Base-by-base conservation (phyloP, 495 filamentous ascomycete genomes). In the Neurospora sp. region DNA sequence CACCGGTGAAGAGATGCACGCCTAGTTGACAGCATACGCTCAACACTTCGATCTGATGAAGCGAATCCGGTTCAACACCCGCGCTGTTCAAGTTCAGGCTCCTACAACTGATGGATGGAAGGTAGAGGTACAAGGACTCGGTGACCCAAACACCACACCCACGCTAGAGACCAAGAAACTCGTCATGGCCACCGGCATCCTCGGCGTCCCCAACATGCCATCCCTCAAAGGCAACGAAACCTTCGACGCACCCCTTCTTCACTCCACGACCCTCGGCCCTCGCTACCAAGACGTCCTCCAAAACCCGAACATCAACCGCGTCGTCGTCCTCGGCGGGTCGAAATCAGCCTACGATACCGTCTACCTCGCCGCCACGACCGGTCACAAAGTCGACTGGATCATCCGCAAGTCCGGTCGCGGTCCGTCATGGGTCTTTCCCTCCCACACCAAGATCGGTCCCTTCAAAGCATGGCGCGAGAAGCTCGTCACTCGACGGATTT, bases 331-430 rank as follows among this genome's bases (percentile, higher is more conserved):
- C 31, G 91, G 92, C 13, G 89, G 87, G 8, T 88, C 87, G 11
- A 96, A 94, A 80, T 92, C 91, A 13, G 90, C 89, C 4, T 93
- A 88, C 84, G 92, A 94, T 80, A 88, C 89, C 17, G 91, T 88
- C 3, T 92, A 92, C 75, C 83, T 86, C 4, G 88, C 88, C 72
- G 88, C 89, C 0, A 85, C 85, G 0, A 80, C 85, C 0, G 91
- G 90, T 8, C 86, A 89, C 74, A 77, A 86, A 40, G 90, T 94
- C 13, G 87, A 90, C 72, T 92, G 88, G 91, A 81, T 94, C 72
- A 93, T 96, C 72, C 86, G 93, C 40, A 83, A 88, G 69, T 90
- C 88, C 1, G 93, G 93, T 2, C 88, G 89, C 73, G 93, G 92
- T 0, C 90, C 91, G 0, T 76, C 75, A 28, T 93, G 89, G 86